Evolutionary conservation across 768 basidiomycete species (phyloP), one percentile per base, ranked within the genome.

Genomic region (Lentinula sp.): DNA sequence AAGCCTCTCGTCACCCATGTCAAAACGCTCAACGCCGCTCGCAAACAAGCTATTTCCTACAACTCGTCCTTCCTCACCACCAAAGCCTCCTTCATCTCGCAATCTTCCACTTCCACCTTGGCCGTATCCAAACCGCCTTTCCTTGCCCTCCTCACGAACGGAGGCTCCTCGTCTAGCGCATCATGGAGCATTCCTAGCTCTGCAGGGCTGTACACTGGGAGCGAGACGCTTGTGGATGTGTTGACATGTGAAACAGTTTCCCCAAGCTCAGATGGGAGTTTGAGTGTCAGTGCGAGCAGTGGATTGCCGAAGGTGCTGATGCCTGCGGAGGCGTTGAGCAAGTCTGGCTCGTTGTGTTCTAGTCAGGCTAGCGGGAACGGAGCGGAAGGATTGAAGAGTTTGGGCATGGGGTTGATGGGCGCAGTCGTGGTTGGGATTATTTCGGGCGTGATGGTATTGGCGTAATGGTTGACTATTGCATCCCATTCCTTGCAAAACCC

Each of bases 81-180:
- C 20, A 61, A 85, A 81, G 74, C 80, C 66, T 71, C 74, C 54
- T 82, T 85, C 67, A 68, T 81, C 54, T 61, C 70, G 4, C 74
- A 79, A 23, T 63, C 74, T 36, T 69, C 77, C 36, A 62, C 72
- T 4, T 72, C 76, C 55, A 71, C 76, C 0, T 68, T 87, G 35
- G 80, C 74, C 1, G 67, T 85, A 39, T 83, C 76, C 42, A 87
- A 87, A 64, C 76, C 78, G 0, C 85, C 86, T 0, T 69, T 87
- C 62, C 76, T 86, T 48, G 71, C 81, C 6, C 77, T 86, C 37
- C 67, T 86, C 62, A 81, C 85, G 4, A 86, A 87, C 70, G 67
- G 85, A 37, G 74, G 67, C 56, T 62, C 67, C 50, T 72, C 73
- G n/a, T 66, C 71, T 13, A 67, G 69, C 4, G 59, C 65, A 9